These are phyloP conservation scores for Pyropia yezoensis DNA, from an alignment of 23 red algal species.

Conservation along the genomic window DNA sequence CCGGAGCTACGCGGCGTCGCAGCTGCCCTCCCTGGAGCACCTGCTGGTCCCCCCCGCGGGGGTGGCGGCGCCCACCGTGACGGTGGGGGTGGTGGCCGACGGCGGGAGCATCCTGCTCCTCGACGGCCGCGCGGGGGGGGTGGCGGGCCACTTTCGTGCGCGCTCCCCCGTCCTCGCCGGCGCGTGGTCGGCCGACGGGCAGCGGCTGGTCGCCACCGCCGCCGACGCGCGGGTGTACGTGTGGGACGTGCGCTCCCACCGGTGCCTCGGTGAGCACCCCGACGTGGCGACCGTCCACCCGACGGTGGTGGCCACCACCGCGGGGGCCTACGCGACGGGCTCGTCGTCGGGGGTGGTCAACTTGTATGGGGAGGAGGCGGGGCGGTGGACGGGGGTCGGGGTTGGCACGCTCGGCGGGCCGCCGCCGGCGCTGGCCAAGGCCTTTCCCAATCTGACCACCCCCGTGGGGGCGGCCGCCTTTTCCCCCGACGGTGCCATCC, in stretches of 20 bases:
- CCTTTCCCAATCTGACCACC: conserved; percentile 56
- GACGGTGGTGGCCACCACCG: conserved; percentile 30
- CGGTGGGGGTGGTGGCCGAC: too few relatives aligned
- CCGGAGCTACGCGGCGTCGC: too few relatives aligned
- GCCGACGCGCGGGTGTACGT: conserved; percentile 48
- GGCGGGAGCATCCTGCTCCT: too few relatives aligned
- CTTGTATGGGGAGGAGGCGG: conserved; percentile 13
- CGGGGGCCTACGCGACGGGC: conserved; percentile 42
- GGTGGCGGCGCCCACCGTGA: too few relatives aligned
- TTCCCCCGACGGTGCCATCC: conserved; percentile 31
- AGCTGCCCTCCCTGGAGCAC: too few relatives aligned
- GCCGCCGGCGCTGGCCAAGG: conserved; percentile 12
- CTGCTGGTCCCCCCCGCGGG: too few relatives aligned
- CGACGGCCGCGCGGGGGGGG: background rate
- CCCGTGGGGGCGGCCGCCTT: conserved; percentile 37
- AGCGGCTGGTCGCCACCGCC: conserved; percentile 21
- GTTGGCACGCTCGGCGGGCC: conserved; percentile 1
- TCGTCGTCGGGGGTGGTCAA: conserved; percentile 67
- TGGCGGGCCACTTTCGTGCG: background rate
- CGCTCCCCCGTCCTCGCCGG: background rate
- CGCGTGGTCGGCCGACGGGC: conserved; percentile 12
- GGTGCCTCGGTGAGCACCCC: conserved; percentile 35
- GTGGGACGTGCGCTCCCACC: conserved; percentile 46
- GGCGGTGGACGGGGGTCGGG: background rate
- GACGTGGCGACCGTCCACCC: conserved; percentile 51